Evolutionary conservation across 2,329 filamentous ascomycete genomes (phyloP), one percentile per base, ranked within the genome.

Genomic region (Trichoderma koningiopsis): DNA sequence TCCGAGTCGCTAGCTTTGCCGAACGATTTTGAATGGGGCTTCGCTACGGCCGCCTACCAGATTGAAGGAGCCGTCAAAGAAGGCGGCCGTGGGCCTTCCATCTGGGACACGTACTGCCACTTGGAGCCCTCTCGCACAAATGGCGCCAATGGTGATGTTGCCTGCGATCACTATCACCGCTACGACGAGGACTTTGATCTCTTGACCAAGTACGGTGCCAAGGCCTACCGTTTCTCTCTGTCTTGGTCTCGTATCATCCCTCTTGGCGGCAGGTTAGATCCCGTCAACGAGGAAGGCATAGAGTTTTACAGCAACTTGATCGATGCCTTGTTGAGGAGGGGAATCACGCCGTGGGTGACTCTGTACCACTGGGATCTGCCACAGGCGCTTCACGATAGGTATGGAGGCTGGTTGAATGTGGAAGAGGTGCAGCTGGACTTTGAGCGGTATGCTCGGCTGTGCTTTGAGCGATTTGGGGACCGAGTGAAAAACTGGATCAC

Each of bases 161-260:
- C 81, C 2, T 81, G 80, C 31, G 79, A 82, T 37, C 79, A 83
- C 68, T 84, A 83, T 71, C 77, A 84, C 69, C 75, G 78, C 0
- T 78, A 76, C 3, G 77, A 79, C 13, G 81, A 87, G 63, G 89
- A 91, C 73, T 85, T 91, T 70, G 86, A 83, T 5, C 80, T 91
- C 8, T 77, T 91, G 71, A 87, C 86, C 73, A 77, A 82, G 58
- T 85, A 86, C 57, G 86, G 87, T 57, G 86, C 87, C 8, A 83
- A 85, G 71, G 85, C 85, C 5, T 91, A 91, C 75, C 85, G 88
- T 24, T 91, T 91, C 76, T 90, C 88, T 4, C 79, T 91, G 43
- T 87, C 88, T 10, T 91, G 89, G 89, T 86, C 88, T 6, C 87
- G 89, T 53, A 84, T 91, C 66, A 89, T 91, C 66, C 89, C 89